Base-by-base conservation (phyloP, 78 protist genomes). In the Dictyostelium intermedium region DNA sequence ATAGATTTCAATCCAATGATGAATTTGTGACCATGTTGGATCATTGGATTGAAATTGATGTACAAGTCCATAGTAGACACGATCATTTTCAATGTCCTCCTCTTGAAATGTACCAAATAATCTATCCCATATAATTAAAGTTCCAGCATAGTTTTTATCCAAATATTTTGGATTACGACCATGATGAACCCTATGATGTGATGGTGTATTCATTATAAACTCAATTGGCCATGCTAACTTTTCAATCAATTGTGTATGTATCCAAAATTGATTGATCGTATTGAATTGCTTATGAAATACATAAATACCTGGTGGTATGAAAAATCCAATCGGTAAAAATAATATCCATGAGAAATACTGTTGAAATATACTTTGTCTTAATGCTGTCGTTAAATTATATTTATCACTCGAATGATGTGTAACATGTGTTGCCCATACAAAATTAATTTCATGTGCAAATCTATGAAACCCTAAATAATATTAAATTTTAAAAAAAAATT, bases 181-280 rank as follows among this genome's bases (percentile, higher is more conserved):
- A 69, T 96, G 97, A 76, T 96, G 97, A 39, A 96, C 97, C 25
- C 97, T 84, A 72, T 96, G 97, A 78, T 96, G 97, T 50, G 83
- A 69, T 69, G 97, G 97, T 20, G 97, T 96, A 84, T 92, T 96
- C 25, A 96, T 37, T 11, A 96, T 60, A 11, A 16, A 91, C 60
- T 96, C 97, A 34, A 82, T n/a, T 0, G 89, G 25, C 34, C 87
- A 82, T 41, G 95, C 85, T 10, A 96, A 30, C 39, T 80, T 73
- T 16, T 37, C 78, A 41, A 91, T 83, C 3, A 43, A 89, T 82
- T 91, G 80, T 0, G 97, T 92, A 74, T 96, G 97, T 5, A 96
- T 87, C 97, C 97, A 96, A 66, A 92, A 96, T 83, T 96, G 97
- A 91, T 72, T 86, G 16, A 96, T 84, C 0, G 95, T 92, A 82